Percentiles rank a stretch among this genome's conserved stretches.
Conservation (phyloP, 495 filamentous ascomycete genomes). For the Penicilliopsis zonata region DNA sequence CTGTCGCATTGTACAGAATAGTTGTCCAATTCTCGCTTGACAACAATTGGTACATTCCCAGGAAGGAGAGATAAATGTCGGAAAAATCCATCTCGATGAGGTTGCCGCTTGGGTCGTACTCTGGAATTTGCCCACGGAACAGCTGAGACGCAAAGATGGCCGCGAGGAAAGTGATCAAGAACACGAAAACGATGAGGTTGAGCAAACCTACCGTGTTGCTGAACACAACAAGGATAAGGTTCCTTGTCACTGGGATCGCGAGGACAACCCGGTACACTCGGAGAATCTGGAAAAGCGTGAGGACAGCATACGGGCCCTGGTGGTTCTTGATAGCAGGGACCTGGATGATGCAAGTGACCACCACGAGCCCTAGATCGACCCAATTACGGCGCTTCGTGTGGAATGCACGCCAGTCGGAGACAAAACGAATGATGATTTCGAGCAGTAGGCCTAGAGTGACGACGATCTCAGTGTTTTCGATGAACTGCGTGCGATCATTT, state of each 20-base stretch:
- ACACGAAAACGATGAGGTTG: conserved; percentile 92
- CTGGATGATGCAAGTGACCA: conserved; percentile 76
- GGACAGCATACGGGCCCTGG: conserved; percentile 70
- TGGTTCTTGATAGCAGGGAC: conserved; percentile 69
- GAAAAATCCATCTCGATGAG: conserved; percentile 61
- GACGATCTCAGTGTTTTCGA: conserved; percentile 57
- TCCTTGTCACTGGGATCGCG: conserved; percentile 72
- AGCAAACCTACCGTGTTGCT: conserved; percentile 85
- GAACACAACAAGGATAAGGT: conserved; percentile 75
- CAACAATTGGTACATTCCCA: conserved; percentile 98
- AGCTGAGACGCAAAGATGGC: conserved; percentile 91
- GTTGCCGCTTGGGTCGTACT: conserved; percentile 40
- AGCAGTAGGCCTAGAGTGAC: conserved; percentile 69
- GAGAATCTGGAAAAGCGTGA: conserved; percentile 88
- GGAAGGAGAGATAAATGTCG: conserved; percentile 87
- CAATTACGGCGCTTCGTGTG: conserved; percentile 59
- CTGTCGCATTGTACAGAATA: conserved; percentile 73
- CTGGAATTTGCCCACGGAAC: conserved; percentile 74
- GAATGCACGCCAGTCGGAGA: conserved; percentile 69
- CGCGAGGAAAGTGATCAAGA: conserved; percentile 86
- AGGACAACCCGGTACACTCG: conserved; percentile 87
- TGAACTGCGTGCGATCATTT: conserved; percentile 34
- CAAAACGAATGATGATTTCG: conserved; percentile 75
- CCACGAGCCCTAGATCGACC: conserved; percentile 64
- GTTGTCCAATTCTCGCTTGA: conserved; percentile 95